Base-by-base conservation (phyloP, 257 asterid genomes). In the Cinchona pubescens region DNA sequence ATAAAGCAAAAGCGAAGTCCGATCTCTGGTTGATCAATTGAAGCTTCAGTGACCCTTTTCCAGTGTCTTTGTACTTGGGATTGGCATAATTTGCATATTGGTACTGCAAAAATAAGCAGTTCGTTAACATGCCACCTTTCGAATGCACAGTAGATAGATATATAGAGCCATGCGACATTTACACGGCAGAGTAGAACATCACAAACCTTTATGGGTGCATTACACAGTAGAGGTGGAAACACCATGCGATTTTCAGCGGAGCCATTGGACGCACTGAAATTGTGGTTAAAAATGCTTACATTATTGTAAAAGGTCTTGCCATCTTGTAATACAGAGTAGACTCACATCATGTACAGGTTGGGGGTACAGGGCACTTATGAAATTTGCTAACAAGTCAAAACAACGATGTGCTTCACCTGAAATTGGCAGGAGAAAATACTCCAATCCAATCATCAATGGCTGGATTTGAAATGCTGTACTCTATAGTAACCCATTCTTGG, bases 21-120 rank as follows among this genome's bases (percentile, higher is more conserved):
- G 96, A 89, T 92, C 99, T 87, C 86, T 94, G 99, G 74, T 92
- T 94, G 80, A 94, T 89, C 85, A 92, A 76, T 81, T 80, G 96
- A 83, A 94, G 87, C 95, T 84, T 91, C 86, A 94, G 68, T 29
- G 87, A 83, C 46, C 98, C 98, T 81, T 88, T 89, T 69, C 98
- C 96, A 0, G 91, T 85, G 18, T 78, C 82, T 79, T 73, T 87
- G 77, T 92, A 94, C 61, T 75, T 85, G 3, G 86, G 88, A 81
- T 77, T 92, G 83, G 90, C 81, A 77, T 81, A 87, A 74, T 88
- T 92, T 61, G 97, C 98, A 82, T 75, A 94, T 64, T 94, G 99
- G 82, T 82, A 94, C 99, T 94, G 96, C 89, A 86, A 5, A 72
- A 40, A 40, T 65, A 71, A 76, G 43, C 21, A 19, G 35, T 46